These are phyloP conservation scores for Beauveria medogensis DNA, from an alignment of 2,329 filamentous ascomycete genomes.

Conservation along the genomic window DNA sequence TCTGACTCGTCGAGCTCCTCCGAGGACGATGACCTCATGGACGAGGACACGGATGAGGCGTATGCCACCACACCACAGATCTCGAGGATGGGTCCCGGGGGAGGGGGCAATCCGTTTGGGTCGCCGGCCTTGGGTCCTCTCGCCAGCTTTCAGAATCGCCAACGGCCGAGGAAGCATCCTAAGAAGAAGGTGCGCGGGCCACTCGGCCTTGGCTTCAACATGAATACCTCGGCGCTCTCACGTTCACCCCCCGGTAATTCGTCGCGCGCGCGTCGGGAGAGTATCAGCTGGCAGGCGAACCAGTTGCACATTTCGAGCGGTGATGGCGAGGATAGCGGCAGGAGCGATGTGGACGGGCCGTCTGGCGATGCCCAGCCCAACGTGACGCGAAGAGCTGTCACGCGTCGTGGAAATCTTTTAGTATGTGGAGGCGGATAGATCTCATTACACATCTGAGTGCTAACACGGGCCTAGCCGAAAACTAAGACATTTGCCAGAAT, in stretches of 20 bases:
- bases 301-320: conserved; percentile 76
- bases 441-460: neutral
- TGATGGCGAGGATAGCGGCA: conserved; percentile 54
- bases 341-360: conserved; percentile 45
- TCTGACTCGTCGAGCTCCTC: conserved; percentile 72
- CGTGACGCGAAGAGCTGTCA: conserved; percentile 76
- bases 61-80: conserved; percentile 79
- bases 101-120: conserved; percentile 4
- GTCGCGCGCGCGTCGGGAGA: conserved; percentile 63
- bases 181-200: conserved; percentile 45
- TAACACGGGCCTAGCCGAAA: conserved; percentile 59
- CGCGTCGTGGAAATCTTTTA: conserved; percentile 78
- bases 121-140: conserved; percentile 41
- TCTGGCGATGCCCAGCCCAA: conserved; percentile 55
- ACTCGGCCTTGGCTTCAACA: conserved; percentile 43
- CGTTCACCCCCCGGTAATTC: conserved; percentile 61
- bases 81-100: conserved; percentile 20
- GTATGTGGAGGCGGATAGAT: conserved; percentile 40
- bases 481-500: conserved; percentile 94
- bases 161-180: conserved; percentile 63
- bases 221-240: conserved; percentile 42
- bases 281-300: conserved; percentile 82
- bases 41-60: conserved; percentile 69
- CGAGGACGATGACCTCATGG: conserved; percentile 62
- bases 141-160: conserved; percentile 72